phyloP scores from a whole-genome alignment of 352 stramenopile genomes.

The Paralagenidium karlingii region DNA sequence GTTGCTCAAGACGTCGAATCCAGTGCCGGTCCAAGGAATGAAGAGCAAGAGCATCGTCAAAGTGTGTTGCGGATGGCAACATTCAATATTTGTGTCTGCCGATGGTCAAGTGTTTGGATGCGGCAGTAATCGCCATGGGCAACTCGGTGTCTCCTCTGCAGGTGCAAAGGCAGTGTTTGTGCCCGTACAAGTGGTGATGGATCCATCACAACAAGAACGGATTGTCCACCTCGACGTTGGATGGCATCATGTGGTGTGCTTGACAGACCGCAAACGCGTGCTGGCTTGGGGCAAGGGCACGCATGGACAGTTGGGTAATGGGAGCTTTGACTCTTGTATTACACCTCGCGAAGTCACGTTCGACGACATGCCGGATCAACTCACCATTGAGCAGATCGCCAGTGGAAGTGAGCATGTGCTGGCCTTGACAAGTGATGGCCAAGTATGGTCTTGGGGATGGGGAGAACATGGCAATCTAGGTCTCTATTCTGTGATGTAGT shows the following conservation, averaged over 20 bases:
- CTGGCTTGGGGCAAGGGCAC: constrained; percentile 65
- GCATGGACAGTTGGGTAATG: constrained; percentile 47
- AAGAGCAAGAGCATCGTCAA: constrained; percentile 5
- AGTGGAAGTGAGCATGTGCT: constrained; percentile 69
- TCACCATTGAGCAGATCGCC: constrained; percentile 22
- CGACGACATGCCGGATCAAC: constrained; percentile 9
- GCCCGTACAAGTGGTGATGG: too few species aligned
- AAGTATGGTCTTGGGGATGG: constrained; percentile 73
- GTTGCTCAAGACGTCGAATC: constrained; percentile 9
- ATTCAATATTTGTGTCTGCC: constrained; percentile 33
- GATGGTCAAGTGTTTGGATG: constrained; percentile 9
- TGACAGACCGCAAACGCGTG: constrained; percentile 16
- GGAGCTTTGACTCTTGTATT: background rate
- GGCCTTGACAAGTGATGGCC: constrained; percentile 26
- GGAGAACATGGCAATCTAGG: constrained; percentile 76
- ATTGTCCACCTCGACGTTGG: constrained; percentile 15
- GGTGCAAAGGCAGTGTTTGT: too few species aligned
- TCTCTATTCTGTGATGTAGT: constrained; percentile 12
- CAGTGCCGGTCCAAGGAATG: constrained; percentile 14
- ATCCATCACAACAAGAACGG: too few species aligned
- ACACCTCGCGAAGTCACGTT: constrained; percentile 1
- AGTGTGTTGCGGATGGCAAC: constrained; percentile 70
- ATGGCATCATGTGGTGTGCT: constrained; percentile 65
- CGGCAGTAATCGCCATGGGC: constrained; percentile 66
- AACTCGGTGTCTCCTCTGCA: constrained; percentile 27